phyloP scores from a whole-genome alignment of 202 grass and related monocot species.

The Musa balbisiana region DNA sequence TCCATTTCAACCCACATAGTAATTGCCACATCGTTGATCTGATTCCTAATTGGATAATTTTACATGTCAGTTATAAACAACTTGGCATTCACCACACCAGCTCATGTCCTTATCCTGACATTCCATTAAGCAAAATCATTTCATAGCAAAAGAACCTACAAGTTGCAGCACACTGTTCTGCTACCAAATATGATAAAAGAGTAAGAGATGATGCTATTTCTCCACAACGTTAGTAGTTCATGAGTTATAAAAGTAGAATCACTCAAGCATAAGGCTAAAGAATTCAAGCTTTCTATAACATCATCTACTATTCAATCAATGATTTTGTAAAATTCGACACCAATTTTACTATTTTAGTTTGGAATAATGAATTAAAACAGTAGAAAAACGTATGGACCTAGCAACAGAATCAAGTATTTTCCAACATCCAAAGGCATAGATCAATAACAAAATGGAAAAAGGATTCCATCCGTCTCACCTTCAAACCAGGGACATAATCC shows the following conservation, averaged over 20 bases:
- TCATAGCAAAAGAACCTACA: not conserved
- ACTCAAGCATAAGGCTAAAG: not conserved
- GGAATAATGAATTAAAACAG: not conserved
- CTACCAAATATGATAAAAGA: not conserved
- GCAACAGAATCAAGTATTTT: not conserved
- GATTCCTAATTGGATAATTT: too few relatives aligned
- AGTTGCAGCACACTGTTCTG: not conserved
- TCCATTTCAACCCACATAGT: too few relatives aligned
- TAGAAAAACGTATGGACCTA: not conserved
- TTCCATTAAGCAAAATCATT: not conserved
- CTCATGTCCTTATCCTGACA: not conserved
- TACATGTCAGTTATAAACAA: too few relatives aligned
- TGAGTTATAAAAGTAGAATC: not conserved
- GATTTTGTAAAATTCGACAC: too few relatives aligned
- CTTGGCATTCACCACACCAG: too few relatives aligned
- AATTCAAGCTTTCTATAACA: too few relatives aligned
- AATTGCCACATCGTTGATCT: too few relatives aligned
- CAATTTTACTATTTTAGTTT: not conserved
- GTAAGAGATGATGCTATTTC: not conserved
- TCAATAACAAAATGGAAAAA: not conserved
- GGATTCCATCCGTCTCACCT: slow-evolving; percentile 31
- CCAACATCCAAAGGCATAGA: not conserved
- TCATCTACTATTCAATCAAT: too few relatives aligned
- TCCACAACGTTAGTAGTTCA: not conserved
- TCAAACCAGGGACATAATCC: slow-evolving; percentile 91